Conservation (phyloP, 495 filamentous ascomycete species). For the Hyaloscypha bicolor region DNA sequence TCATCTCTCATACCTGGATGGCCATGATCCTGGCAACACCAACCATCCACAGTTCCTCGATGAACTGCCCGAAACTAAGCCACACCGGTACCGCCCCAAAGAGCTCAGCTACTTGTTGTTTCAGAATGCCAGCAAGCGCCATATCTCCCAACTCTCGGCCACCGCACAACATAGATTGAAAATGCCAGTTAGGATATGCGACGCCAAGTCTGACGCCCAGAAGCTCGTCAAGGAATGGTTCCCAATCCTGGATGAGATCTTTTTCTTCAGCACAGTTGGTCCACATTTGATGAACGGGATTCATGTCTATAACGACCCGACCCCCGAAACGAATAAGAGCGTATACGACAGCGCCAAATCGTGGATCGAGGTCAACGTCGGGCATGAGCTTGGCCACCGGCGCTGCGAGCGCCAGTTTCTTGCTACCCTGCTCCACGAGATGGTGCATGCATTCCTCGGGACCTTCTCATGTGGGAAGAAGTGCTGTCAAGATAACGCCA, state of each 20-base stretch:
- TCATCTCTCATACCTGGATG: neutral
- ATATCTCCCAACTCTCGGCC: neutral
- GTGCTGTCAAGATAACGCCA: no score
- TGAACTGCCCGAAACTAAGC: neutral
- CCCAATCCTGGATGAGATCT: neutral
- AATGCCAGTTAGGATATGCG: neutral
- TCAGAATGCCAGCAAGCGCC: neutral
- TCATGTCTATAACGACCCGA: neutral
- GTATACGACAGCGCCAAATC: no score
- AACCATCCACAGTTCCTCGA: neutral
- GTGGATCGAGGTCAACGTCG: no score
- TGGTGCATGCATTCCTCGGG: no score
- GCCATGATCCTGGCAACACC: neutral
- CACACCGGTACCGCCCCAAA: neutral
- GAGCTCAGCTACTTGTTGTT: neutral
- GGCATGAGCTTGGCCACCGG: no score
- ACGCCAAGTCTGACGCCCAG: neutral
- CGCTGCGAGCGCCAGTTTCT: no score
- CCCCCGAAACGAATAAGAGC: no score
- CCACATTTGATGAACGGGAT: neutral
- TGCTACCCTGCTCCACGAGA: no score
- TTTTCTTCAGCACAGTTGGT: neutral
- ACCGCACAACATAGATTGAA: neutral
- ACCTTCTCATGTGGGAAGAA: no score
- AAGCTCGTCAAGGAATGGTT: neutral